Evolutionary conservation across 2,329 filamentous ascomycete species (phyloP).

Genomic region (Aureobasidium sp.): DNA sequence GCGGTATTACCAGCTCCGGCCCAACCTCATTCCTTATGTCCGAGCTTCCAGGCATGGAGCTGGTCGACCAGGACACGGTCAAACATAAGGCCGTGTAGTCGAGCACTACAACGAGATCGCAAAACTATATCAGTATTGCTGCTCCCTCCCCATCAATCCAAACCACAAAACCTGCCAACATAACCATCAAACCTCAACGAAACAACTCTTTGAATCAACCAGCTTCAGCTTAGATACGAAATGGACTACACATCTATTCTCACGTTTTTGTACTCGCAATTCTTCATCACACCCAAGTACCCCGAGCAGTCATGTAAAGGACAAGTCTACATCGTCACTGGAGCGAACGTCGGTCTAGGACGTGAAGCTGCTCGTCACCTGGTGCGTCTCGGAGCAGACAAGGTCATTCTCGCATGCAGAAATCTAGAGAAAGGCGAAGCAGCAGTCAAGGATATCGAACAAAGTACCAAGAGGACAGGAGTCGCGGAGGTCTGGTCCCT

Average conservation of each 20-base stretch:
- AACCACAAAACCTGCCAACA: neutral
- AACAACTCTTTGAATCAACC: too few species aligned
- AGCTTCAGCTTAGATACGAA: neutral
- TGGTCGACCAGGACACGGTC: neutral
- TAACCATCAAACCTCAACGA: neutral
- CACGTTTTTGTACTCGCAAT: constrained; percentile 35
- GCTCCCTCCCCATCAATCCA: neutral
- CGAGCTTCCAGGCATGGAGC: neutral
- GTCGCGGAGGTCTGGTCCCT: constrained; percentile 42
- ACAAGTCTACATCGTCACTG: constrained; percentile 42
- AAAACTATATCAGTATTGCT: neutral
- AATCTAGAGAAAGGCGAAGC: constrained; percentile 37
- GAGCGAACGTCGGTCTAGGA: constrained; percentile 43
- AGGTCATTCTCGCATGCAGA: constrained; percentile 42
- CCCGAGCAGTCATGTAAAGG: constrained; percentile 29
- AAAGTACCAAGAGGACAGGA: constrained; percentile 25
- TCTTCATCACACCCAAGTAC: constrained; percentile 32
- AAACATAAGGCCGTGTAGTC: neutral
- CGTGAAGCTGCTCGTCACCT: constrained; percentile 41
- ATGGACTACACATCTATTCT: constrained; percentile 13
- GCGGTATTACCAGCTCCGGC: neutral
- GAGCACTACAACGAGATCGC: too few species aligned
- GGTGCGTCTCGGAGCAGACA: constrained; percentile 33
- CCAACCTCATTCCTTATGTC: neutral
- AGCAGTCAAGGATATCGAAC: constrained; percentile 36